phyloP scores from a whole-genome alignment of 2,329 filamentous ascomycete species.

The Dactylella cylindrospora region DNA sequence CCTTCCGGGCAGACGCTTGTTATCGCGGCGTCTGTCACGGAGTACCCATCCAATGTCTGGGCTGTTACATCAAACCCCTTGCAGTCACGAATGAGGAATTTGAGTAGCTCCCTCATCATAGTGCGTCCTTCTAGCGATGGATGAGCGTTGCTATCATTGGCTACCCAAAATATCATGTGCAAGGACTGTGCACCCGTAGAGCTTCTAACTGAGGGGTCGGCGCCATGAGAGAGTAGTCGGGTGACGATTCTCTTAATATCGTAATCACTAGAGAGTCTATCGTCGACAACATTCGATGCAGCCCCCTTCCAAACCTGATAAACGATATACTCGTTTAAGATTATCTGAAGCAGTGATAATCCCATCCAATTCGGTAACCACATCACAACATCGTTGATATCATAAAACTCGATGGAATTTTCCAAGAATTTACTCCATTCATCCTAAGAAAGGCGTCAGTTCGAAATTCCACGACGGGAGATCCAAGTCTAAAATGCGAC shows the following conservation, averaged over 20 bases:
- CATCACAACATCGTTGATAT: constrained; percentile 4
- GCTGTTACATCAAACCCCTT: constrained; percentile 1
- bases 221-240: background rate
- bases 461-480: too few species aligned
- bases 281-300: background rate
- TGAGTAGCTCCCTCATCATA: background rate
- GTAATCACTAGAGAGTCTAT: background rate
- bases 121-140: background rate
- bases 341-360: background rate
- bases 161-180: background rate
- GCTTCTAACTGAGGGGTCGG: background rate
- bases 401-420: background rate
- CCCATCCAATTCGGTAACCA: background rate
- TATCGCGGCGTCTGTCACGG: constrained; percentile 4
- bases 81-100: constrained; percentile 10
- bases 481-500: too few species aligned
- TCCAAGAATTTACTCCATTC: background rate
- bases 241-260: background rate
- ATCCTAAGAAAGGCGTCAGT: too few species aligned
- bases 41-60: background rate
- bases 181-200: constrained; percentile 1
- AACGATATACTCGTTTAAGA: background rate
- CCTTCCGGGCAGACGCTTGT: background rate
- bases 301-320: constrained; percentile 1
- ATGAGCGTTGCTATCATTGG: background rate